Percentiles rank a stretch among this genome's conserved stretches.
phyloP scores from a whole-genome alignment of 371 early-diverging fungal genomes.

The Mucor lusitanicus region DNA sequence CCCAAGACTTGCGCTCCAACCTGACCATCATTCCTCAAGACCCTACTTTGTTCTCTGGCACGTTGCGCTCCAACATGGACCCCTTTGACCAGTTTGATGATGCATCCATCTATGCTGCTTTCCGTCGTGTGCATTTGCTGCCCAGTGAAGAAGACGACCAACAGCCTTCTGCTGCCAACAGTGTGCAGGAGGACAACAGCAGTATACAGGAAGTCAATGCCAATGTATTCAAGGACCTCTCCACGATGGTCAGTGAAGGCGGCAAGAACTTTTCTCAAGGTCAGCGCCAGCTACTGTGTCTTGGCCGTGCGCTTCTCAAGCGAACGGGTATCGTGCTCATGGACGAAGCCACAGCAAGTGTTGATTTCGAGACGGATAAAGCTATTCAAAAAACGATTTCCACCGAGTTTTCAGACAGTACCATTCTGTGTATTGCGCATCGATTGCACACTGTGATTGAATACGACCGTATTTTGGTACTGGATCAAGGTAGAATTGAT shows the following conservation, averaged over 20 bases:
- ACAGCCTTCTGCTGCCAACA: conserved; percentile 11
- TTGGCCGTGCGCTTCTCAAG: conserved; percentile 78
- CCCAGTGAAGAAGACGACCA: background rate
- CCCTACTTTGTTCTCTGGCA: conserved; percentile 81
- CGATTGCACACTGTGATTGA: conserved; percentile 61
- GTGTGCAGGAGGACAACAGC: conserved; percentile 24
- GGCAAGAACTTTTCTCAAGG: conserved; percentile 84
- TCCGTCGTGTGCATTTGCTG: conserved; percentile 57
- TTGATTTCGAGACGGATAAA: conserved; percentile 68
- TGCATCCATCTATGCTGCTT: conserved; percentile 65
- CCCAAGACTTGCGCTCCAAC: conserved; percentile 69
- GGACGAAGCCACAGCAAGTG: conserved; percentile 64
- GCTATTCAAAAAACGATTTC: conserved; percentile 63
- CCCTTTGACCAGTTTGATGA: conserved; percentile 67
- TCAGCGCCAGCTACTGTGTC: conserved; percentile 80
- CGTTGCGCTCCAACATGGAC: conserved; percentile 69
- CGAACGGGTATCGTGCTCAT: conserved; percentile 52
- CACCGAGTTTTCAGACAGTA: conserved; percentile 60
- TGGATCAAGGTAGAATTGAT: conserved; percentile 41
- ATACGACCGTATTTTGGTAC: conserved; percentile 47
- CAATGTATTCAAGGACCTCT: conserved; percentile 26
- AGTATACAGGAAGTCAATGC: background rate
- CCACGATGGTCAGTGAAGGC: conserved; percentile 57
- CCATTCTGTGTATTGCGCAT: conserved; percentile 74
- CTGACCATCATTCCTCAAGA: conserved; percentile 86